Evolutionary conservation across 2,329 filamentous ascomycete species (phyloP), one percentile per base, ranked within the genome.

Genomic region (Neoarthrinium moseri): DNA sequence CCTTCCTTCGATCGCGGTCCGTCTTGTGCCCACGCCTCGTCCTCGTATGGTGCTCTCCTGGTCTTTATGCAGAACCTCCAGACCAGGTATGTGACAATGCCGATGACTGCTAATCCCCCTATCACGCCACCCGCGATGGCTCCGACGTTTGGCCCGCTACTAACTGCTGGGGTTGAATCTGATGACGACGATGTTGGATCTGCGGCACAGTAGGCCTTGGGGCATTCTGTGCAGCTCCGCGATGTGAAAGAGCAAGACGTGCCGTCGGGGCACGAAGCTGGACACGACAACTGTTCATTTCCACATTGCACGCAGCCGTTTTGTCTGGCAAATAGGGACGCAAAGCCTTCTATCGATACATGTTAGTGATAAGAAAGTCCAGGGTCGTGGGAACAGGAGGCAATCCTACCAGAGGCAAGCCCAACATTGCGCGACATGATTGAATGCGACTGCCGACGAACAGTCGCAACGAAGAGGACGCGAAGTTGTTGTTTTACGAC

Each of bases 61-160:
- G 82, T 84, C 72, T 91, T 92, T 62, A 95, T 84, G 63, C 85
- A 89, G 71, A 89, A 95, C 65, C 85, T 86, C 87, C 89, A 97
- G 26, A 96, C 77, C 32, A 95, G 68, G 57, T 91, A 95, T 3
- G 86, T 86, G 43, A 88, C 64, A 29, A 89, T 68, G n/a, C 79
- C 86, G 43, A 97, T 77, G 36, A 84, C 76, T n/a, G 78, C 77
- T 12, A 97, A 66, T 54, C 91, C 94, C 52, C 91, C 94, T 34
- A 97, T 73, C 8, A 96, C 91, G 53, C 92, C 92, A 53, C 94
- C 94, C 2, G 87, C 92, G 53, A 99, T 96, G 26, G 89, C 89
- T 33, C 91, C 91, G 2, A 86, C 74, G 56, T 89, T 91, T 6
- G 86, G 80, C 6, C 80, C 76, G 10, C 70, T 69, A 29, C 58